Evolutionary conservation across 2,329 filamentous ascomycete species (phyloP).

Genomic region (Aspergillus texensis): DNA sequence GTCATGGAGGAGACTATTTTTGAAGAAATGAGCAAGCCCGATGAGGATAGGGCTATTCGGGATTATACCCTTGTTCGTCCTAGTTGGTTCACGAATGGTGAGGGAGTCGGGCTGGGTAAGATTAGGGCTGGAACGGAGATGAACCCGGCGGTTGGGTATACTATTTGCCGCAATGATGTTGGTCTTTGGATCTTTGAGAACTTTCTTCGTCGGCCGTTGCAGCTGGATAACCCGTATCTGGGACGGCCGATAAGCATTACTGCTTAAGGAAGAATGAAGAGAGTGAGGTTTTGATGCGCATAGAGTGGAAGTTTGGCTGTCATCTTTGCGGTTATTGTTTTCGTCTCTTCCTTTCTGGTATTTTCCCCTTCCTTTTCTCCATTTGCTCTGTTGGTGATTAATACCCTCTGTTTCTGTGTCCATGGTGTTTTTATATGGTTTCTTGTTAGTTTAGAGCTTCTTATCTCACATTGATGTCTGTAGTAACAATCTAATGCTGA

Average conservation of each 20-base stretch:
- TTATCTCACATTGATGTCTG: not conserved
- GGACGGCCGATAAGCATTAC: not conserved
- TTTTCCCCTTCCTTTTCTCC: not conserved
- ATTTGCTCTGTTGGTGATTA: not conserved
- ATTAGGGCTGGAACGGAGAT: constrained; percentile 33
- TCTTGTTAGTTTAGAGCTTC: not conserved
- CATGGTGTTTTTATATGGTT: not conserved
- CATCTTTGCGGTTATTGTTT: not conserved
- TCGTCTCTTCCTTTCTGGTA: not conserved
- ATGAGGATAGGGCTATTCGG: constrained; percentile 19
- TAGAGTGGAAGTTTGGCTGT: not conserved
- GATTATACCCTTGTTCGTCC: constrained; percentile 35
- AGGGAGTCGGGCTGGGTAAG: constrained; percentile 29
- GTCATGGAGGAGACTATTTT: constrained; percentile 35
- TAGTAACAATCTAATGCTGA: not conserved
- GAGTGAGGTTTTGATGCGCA: not conserved
- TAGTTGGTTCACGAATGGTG: constrained; percentile 37
- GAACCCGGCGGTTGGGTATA: constrained; percentile 36
- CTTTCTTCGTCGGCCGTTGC: not conserved
- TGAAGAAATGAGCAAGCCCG: constrained; percentile 19
- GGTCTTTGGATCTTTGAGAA: constrained; percentile 37
- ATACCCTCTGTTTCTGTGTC: not conserved
- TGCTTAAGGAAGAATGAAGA: not conserved
- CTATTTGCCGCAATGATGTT: constrained; percentile 38
- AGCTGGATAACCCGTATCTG: not conserved